Conservation (phyloP, 2,329 filamentous ascomycete species). For the Alternaria angustiovoidea region DNA sequence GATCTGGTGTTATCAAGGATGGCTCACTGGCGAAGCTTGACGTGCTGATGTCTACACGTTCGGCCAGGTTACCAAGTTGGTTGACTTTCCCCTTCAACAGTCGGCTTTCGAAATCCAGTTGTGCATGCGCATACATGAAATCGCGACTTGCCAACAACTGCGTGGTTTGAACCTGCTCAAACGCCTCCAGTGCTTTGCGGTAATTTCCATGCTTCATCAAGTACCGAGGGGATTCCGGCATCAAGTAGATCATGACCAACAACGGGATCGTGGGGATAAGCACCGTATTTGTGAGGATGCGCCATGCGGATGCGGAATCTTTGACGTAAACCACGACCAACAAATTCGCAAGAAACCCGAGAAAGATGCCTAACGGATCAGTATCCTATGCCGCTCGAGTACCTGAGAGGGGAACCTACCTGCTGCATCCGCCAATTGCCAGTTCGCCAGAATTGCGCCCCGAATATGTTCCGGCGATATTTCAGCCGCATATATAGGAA, state of each 20-base stretch:
- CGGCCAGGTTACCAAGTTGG: slow-evolving; percentile 20
- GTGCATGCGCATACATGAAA: slow-evolving; percentile 36
- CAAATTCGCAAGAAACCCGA: slow-evolving; percentile 29
- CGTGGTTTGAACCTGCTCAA: slow-evolving; percentile 29
- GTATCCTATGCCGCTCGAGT: neutral
- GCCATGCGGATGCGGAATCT: slow-evolving; percentile 14
- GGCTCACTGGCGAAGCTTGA: neutral
- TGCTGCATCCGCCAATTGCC: slow-evolving; percentile 33
- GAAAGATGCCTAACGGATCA: slow-evolving; percentile 22
- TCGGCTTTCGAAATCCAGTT: slow-evolving; percentile 32
- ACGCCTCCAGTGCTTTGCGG: slow-evolving; percentile 26
- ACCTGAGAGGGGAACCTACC: slow-evolving; percentile 7
- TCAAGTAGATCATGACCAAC: slow-evolving; percentile 31
- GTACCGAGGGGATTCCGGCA: slow-evolving; percentile 30
- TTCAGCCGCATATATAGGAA: slow-evolving; percentile 34
- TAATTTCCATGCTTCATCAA: slow-evolving; percentile 36
- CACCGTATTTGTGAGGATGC: slow-evolving; percentile 31
- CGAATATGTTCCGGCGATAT: slow-evolving; percentile 32
- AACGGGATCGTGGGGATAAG: slow-evolving; percentile 31
- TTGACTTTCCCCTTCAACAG: slow-evolving; percentile 19
- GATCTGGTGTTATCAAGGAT: neutral
- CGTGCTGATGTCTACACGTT: slow-evolving; percentile 17
- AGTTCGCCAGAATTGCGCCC: slow-evolving; percentile 31
- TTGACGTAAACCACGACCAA: slow-evolving; percentile 22
- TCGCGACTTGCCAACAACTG: slow-evolving; percentile 27